Evolutionary conservation across 306 rosid species (phyloP).

Genomic region (Albizia julibrissin): DNA sequence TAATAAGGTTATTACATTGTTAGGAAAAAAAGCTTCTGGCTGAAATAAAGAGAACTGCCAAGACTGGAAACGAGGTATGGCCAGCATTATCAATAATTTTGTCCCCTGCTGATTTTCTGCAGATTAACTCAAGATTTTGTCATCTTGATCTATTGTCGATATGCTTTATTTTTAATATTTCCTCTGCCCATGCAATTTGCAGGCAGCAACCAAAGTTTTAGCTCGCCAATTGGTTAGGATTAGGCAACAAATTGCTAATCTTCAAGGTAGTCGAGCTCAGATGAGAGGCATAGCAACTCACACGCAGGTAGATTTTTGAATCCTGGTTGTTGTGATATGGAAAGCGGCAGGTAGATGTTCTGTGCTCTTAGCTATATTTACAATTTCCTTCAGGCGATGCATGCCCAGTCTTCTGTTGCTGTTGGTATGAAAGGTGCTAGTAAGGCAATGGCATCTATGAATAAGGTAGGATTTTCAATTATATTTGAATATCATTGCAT

Average conservation of each 20-base stretch:
- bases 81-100: constrained; percentile 23
- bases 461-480: constrained; percentile 55
- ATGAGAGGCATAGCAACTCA: constrained; percentile 99
- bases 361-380: constrained; percentile 27
- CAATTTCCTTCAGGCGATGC: constrained; percentile 74
- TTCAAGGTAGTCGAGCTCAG: constrained; percentile 99
- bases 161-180: constrained; percentile 19
- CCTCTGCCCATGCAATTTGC: constrained; percentile 35
- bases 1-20: constrained; percentile 37
- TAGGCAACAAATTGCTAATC: constrained; percentile 91
- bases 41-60: constrained; percentile 98
- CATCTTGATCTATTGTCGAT: not conserved
- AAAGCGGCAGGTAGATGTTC: not conserved
- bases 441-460: constrained; percentile 89
- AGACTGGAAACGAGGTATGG: constrained; percentile 87
- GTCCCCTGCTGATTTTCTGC: not conserved
- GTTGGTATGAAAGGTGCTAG: constrained; percentile 92
- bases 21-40: constrained; percentile 93
- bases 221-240: constrained; percentile 96
- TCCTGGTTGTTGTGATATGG: not conserved
- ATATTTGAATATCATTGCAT: not conserved
- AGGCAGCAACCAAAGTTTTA: constrained; percentile 89
- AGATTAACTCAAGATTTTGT: not conserved
- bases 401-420: constrained; percentile 93
- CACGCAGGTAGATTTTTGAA: constrained; percentile 68